Conservation (phyloP, 306 rosid genomes). For the Amphicarpaea edgeworthii region DNA sequence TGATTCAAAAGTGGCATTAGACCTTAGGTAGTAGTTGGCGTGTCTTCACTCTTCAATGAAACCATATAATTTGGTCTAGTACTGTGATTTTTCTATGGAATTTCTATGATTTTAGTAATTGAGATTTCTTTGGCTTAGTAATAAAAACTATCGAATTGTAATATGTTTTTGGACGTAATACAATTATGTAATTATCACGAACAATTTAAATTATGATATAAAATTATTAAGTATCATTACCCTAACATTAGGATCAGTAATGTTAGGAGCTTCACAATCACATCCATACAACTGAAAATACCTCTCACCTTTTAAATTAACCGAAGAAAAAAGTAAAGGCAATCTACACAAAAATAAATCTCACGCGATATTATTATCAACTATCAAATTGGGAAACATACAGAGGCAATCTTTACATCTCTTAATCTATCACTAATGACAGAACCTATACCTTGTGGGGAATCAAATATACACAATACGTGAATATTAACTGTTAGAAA, state of each 20-base stretch:
- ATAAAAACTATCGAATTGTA: too few relatives aligned
- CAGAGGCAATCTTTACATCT: constrained; percentile 5
- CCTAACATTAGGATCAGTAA: not conserved
- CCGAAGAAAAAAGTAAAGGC: not conserved
- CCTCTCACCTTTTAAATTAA: not conserved
- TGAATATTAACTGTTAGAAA: constrained; percentile 5
- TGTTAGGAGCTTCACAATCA: not conserved
- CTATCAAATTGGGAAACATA: constrained; percentile 27
- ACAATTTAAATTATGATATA: too few relatives aligned
- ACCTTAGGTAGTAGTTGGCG: too few relatives aligned
- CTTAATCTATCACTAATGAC: constrained; percentile 13
- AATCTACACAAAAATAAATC: constrained; percentile 18
- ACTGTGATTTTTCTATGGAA: too few relatives aligned
- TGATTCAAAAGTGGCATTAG: too few relatives aligned
- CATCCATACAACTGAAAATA: constrained; percentile 10
- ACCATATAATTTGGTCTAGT: too few relatives aligned
- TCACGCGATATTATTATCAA: constrained; percentile 24
- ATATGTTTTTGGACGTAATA: too few relatives aligned
- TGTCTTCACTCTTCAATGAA: too few relatives aligned
- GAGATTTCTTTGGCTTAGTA: too few relatives aligned
- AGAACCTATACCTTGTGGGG: constrained; percentile 24
- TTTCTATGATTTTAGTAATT: too few relatives aligned
- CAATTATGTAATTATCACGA: too few relatives aligned
- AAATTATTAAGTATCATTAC: too few relatives aligned
- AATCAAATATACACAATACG: constrained; percentile 20